These are phyloP conservation scores for Ceriops decandra DNA, from an alignment of 345 rosid species.

Conservation along the genomic window DNA sequence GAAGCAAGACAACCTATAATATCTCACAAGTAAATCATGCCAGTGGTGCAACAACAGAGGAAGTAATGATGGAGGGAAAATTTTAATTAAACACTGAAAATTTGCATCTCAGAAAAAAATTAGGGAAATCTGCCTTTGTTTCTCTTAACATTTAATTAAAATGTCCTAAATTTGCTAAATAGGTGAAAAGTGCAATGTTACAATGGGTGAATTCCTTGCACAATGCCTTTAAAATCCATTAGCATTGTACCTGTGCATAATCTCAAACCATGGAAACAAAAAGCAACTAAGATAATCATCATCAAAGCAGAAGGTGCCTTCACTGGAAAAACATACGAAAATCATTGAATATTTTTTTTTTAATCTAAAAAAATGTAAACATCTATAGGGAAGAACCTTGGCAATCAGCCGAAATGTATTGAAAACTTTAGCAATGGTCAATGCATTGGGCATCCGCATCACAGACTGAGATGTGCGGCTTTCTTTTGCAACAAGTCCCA, in stretches of 20 bases:
- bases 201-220: not conserved
- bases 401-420: conserved; percentile 73
- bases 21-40: not conserved
- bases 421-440: conserved; percentile 81
- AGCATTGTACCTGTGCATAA: not conserved
- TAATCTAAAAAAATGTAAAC: not conserved
- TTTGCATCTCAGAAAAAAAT: not conserved
- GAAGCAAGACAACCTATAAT: not conserved
- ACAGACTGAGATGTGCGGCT: conserved; percentile 86
- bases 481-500: conserved; percentile 92
- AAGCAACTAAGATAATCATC: too few species aligned
- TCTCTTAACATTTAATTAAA: not conserved
- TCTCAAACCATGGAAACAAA: not conserved
- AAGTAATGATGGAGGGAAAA: not conserved
- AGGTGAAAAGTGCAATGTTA: not conserved
- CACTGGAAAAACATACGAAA: not conserved
- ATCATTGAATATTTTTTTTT: too few species aligned
- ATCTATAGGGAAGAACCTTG: conserved; percentile 45
- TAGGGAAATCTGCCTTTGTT: not conserved
- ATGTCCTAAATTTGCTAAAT: not conserved
- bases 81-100: not conserved
- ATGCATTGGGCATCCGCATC: conserved; percentile 84
- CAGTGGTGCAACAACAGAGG: not conserved
- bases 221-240: too few species aligned
- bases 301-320: not conserved